Evolutionary conservation across 177 flowering plant genomes (phyloP).

Genomic region (Tripterygium wilfordii): DNA sequence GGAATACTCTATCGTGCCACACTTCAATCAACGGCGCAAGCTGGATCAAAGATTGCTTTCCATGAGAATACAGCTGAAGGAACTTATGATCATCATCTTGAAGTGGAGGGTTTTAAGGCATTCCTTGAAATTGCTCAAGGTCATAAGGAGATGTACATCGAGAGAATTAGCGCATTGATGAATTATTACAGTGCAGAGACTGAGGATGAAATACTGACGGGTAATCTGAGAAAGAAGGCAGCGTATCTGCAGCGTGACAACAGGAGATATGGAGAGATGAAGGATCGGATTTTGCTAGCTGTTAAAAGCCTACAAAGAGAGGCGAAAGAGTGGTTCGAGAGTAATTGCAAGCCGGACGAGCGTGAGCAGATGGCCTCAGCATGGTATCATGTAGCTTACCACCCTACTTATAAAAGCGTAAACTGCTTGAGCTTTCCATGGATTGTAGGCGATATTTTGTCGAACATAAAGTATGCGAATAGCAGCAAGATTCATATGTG

Average conservation of each 20-base stretch:
- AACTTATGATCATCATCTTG: constrained; percentile 62
- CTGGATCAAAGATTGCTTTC: constrained; percentile 7
- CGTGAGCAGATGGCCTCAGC: constrained; percentile 65
- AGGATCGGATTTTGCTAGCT: constrained; percentile 61
- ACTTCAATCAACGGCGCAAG: constrained; percentile 10
- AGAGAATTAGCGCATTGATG: constrained; percentile 50
- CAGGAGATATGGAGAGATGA: constrained; percentile 59
- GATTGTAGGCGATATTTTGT: constrained; percentile 61
- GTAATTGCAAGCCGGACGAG: constrained; percentile 35
- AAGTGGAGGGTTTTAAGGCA: constrained; percentile 53
- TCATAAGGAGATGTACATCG: constrained; percentile 51
- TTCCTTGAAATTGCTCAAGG: constrained; percentile 48
- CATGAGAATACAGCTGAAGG: constrained; percentile 21
- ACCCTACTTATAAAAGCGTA: constrained; percentile 33
- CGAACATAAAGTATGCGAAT: constrained; percentile 43
- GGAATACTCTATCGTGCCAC: constrained; percentile 87
- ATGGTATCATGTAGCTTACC: constrained; percentile 87
- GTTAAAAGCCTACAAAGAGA: constrained; percentile 53
- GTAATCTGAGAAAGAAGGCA: constrained; percentile 48
- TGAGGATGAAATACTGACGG: constrained; percentile 80
- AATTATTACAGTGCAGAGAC: constrained; percentile 52
- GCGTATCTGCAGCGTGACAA: constrained; percentile 61
- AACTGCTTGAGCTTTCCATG: constrained; percentile 82
- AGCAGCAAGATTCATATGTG: background rate
- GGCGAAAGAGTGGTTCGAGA: constrained; percentile 63